Conservation (phyloP, 805 yeast species). For the Saccharomycopsis sp. region DNA sequence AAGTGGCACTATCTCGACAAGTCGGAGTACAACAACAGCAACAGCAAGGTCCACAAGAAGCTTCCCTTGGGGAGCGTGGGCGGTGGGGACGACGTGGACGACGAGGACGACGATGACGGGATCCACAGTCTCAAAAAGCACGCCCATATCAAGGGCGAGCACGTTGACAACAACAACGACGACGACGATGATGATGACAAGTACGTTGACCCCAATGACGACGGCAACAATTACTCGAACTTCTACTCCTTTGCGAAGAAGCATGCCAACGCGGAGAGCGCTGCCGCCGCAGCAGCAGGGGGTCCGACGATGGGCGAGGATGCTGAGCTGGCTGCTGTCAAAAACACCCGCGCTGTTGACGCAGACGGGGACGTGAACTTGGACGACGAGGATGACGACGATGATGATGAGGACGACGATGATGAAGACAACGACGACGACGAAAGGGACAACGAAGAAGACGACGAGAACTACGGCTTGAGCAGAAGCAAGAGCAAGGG, state of each 20-base stretch:
- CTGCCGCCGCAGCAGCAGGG: no score
- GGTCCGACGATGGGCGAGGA: no score
- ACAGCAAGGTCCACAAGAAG: slow-evolving; percentile 15
- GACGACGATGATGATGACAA: slow-evolving; percentile 49
- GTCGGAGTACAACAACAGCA: slow-evolving; percentile 11
- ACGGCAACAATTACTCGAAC: slow-evolving; percentile 64
- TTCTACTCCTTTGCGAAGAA: no score
- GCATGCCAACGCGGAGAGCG: no score
- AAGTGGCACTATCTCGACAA: slow-evolving; percentile 18
- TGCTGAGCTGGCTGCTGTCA: no score
- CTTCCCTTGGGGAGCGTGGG: slow-evolving; percentile 35
- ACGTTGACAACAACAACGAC: slow-evolving; percentile 34
- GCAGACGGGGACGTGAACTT: slow-evolving; percentile 21
- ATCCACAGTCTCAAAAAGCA: slow-evolving; percentile 45
- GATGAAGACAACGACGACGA: slow-evolving; percentile 23
- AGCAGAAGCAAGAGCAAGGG: slow-evolving; percentile 31
- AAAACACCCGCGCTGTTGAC: slow-evolving; percentile 7
- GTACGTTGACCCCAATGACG: slow-evolving; percentile 74
- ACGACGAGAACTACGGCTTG: slow-evolving; percentile 28
- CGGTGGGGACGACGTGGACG: slow-evolving; percentile 36
- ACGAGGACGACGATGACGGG: slow-evolving; percentile 58
- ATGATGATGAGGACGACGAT: slow-evolving; percentile 20
- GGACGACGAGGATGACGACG: slow-evolving; percentile 22
- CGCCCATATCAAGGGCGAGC: slow-evolving; percentile 30
- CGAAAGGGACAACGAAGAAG: slow-evolving; percentile 22